Conservation (phyloP, 2,329 filamentous ascomycete species). For the Pestalotiopsis sp. region DNA sequence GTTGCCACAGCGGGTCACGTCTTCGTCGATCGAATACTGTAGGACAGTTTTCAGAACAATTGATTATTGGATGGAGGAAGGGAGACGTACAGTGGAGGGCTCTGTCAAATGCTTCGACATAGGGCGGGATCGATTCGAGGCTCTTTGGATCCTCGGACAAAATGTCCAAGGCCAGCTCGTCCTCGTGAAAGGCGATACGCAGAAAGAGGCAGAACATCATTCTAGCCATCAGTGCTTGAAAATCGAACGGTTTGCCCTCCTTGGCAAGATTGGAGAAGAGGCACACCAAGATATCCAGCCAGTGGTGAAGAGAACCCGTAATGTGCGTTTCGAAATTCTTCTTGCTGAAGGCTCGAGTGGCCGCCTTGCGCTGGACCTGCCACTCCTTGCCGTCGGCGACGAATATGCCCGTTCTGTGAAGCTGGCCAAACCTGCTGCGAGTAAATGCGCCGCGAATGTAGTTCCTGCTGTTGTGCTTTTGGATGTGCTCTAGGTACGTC, state of each 20-base stretch:
- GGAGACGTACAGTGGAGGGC: background rate
- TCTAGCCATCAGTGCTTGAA: background rate
- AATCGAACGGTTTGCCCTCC: background rate
- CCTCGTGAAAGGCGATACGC: background rate
- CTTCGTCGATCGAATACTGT: background rate
- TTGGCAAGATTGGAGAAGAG: background rate
- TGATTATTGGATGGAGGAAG: background rate
- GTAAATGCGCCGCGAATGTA: background rate
- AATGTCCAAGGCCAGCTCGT: background rate
- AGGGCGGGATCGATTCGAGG: background rate
- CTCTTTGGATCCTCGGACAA: background rate
- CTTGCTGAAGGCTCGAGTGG: background rate
- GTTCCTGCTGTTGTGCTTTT: background rate
- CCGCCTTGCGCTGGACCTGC: background rate
- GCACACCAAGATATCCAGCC: background rate
- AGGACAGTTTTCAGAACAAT: background rate
- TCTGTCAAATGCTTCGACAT: background rate
- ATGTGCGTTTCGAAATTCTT: background rate
- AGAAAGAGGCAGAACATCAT: background rate
- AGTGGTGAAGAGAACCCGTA: background rate
- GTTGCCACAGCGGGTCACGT: background rate
- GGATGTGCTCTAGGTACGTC: background rate
- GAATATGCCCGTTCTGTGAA: background rate
- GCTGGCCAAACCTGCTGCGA: background rate
- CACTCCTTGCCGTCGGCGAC: background rate